These are phyloP conservation scores for Zygoascus hellenicus DNA, from an alignment of 1,139 yeast genomes.

Conservation along the genomic window DNA sequence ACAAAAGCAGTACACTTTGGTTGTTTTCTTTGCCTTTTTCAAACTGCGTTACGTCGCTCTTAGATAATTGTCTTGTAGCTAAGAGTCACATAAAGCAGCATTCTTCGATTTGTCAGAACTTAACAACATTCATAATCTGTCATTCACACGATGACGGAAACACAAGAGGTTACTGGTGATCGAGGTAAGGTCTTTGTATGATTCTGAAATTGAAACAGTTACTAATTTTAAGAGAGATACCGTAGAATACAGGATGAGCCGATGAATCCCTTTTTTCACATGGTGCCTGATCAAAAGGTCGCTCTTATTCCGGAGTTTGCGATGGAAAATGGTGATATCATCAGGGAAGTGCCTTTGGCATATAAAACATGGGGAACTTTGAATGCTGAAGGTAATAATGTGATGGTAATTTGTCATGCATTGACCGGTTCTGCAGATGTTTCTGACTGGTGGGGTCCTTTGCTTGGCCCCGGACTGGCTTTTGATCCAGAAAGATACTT, in stretches of 20 bases:
- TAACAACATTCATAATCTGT: no score
- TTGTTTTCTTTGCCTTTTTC: no score
- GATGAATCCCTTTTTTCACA: constrained; percentile 61
- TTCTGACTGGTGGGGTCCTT: constrained; percentile 97
- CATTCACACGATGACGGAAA: no score
- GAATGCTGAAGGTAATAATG: constrained; percentile 62
- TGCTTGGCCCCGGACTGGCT: constrained; percentile 78
- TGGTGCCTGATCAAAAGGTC: constrained; percentile 77
- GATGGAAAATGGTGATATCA: constrained; percentile 76
- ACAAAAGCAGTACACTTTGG: no score
- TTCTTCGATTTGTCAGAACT: no score
- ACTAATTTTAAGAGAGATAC: no score
- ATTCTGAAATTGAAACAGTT: no score
- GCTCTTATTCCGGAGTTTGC: constrained; percentile 71
- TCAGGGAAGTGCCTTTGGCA: constrained; percentile 79
- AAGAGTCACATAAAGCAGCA: no score
- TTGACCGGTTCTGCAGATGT: constrained; percentile 94
- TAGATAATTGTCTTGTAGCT: no score
- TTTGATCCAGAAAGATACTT: constrained; percentile 87
- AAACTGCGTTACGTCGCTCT: no score
- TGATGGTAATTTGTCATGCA: constrained; percentile 87
- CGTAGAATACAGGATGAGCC: constrained; percentile 36
- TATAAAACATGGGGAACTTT: constrained; percentile 93
- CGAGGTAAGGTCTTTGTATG: no score
- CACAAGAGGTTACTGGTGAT: no score